phyloP scores from a whole-genome alignment of 2,329 filamentous ascomycete genomes.

The Cyphellophora attinorum region DNA sequence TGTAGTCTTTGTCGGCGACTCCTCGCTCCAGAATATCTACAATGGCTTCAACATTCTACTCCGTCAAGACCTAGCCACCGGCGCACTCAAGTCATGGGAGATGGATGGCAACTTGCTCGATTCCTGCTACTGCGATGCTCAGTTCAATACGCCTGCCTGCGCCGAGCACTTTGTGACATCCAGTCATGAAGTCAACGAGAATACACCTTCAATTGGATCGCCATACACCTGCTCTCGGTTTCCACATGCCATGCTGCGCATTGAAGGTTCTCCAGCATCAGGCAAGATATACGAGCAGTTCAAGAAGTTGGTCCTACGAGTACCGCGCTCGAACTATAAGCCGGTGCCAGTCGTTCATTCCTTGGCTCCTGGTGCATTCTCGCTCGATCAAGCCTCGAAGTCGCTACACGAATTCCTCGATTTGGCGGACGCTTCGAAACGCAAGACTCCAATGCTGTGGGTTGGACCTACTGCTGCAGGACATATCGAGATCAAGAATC shows the following conservation, averaged over 20 bases:
- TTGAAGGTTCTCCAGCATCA: conserved; percentile 23
- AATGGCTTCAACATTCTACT: conserved; percentile 36
- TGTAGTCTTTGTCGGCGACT: conserved; percentile 33
- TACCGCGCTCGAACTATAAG: conserved; percentile 24
- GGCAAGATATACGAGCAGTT: conserved; percentile 22
- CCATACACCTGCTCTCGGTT: conserved; percentile 20
- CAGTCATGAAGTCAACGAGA: conserved; percentile 18
- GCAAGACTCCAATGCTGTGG: conserved; percentile 34
- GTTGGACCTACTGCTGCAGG: conserved; percentile 30
- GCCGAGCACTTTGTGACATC: conserved; percentile 15
- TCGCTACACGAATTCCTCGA: conserved; percentile 32
- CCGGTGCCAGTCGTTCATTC: conserved; percentile 32
- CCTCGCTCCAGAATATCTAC: conserved; percentile 30
- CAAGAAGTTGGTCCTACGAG: conserved; percentile 20
- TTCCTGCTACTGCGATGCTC: conserved; percentile 30
- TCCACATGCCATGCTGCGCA: conserved; percentile 27
- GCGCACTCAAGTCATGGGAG: conserved; percentile 30
- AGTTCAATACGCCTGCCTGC: conserved; percentile 28
- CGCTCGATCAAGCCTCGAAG: conserved; percentile 21
- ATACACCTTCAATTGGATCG: conserved; percentile 4
- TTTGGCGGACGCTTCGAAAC: conserved; percentile 24
- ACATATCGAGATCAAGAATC: conserved; percentile 24
- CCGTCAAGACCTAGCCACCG: conserved; percentile 29
- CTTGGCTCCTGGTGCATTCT: conserved; percentile 23
- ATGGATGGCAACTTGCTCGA: conserved; percentile 24